phyloP scores from a whole-genome alignment of 148 eudicot species.

The Vaccinium vitisidaea region DNA sequence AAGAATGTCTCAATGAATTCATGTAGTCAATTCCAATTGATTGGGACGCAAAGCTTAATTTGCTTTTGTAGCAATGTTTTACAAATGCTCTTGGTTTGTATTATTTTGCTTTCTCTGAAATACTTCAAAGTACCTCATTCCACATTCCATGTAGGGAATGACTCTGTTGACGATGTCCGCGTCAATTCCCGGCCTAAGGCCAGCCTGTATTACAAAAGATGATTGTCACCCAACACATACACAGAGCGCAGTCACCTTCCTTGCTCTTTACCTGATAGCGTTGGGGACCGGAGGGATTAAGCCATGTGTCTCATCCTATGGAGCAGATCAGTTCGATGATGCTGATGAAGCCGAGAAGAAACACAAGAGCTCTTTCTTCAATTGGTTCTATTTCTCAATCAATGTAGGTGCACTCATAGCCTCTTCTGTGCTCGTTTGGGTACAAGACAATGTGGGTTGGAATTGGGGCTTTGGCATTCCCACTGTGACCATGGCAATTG shows the following conservation, averaged over 20 bases:
- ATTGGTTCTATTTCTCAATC: constrained; percentile 40
- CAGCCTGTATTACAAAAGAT: constrained; percentile 24
- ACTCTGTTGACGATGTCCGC: constrained; percentile 49
- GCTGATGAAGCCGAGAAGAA: constrained; percentile 38
- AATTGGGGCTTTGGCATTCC: constrained; percentile 53
- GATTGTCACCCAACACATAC: constrained; percentile 41
- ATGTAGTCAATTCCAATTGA: not conserved
- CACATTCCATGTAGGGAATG: constrained; percentile 23
- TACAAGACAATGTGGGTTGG: constrained; percentile 47
- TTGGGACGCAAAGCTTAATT: not conserved
- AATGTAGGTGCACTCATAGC: constrained; percentile 39
- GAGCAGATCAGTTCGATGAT: constrained; percentile 52
- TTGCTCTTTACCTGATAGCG: constrained; percentile 47
- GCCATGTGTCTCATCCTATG: constrained; percentile 47
- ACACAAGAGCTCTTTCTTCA: constrained; percentile 47
- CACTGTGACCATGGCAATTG: constrained; percentile 42
- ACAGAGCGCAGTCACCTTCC: constrained; percentile 31
- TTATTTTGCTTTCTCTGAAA: not conserved
- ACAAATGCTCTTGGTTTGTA: not conserved
- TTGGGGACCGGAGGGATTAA: constrained; percentile 51
- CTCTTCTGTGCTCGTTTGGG: constrained; percentile 38
- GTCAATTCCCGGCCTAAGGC: constrained; percentile 26
- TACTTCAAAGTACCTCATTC: not conserved
- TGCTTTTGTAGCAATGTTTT: not conserved
- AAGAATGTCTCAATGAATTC: not conserved